Evolutionary conservation across 1,284 basidiomycete species (phyloP).

Genomic region (Pholiota adiposa): DNA sequence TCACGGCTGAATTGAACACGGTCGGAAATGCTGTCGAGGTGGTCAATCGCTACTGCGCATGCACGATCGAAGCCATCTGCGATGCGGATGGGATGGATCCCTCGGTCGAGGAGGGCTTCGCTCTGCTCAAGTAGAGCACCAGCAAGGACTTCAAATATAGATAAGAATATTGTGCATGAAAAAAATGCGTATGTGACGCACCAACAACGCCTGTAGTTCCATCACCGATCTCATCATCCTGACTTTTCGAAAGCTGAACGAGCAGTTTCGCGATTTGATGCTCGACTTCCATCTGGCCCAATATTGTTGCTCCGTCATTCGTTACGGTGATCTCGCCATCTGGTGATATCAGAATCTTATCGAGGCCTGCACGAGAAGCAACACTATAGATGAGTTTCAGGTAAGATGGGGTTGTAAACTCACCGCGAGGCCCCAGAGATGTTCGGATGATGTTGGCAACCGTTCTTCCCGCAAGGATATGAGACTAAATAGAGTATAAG

Average conservation of each 20-base stretch:
- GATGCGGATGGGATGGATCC: constrained; percentile 98
- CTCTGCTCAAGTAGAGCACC: constrained; percentile 94
- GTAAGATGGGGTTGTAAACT: constrained; percentile 15
- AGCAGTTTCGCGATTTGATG: constrained; percentile 98
- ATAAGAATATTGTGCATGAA: constrained; percentile 5
- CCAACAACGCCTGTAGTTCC: constrained; percentile 99
- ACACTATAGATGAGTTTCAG: constrained; percentile 17
- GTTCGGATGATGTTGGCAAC: constrained; percentile 96
- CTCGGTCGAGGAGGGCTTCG: constrained; percentile 91
- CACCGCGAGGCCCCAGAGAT: constrained; percentile 92
- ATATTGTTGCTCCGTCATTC: constrained; percentile 97
- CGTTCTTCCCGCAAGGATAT: constrained; percentile 92
- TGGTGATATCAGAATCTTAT: constrained; percentile 98
- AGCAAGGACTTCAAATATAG: constrained; percentile 79
- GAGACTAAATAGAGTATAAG: constrained; percentile 61
- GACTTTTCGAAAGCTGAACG: constrained; percentile 95
- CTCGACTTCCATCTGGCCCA: constrained; percentile 97
- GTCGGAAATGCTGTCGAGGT: constrained; percentile 95
- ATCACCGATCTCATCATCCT: constrained; percentile 99
- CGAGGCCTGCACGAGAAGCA: constrained; percentile 67
- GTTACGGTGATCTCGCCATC: constrained; percentile 99
- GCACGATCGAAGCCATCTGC: constrained; percentile 98
- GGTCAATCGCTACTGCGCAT: constrained; percentile 86
- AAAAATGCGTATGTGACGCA: constrained; percentile 49
- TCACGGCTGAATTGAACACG: constrained; percentile 82